Conservation (phyloP, 169 alveolate species). For the Perkinsus marinus region DNA sequence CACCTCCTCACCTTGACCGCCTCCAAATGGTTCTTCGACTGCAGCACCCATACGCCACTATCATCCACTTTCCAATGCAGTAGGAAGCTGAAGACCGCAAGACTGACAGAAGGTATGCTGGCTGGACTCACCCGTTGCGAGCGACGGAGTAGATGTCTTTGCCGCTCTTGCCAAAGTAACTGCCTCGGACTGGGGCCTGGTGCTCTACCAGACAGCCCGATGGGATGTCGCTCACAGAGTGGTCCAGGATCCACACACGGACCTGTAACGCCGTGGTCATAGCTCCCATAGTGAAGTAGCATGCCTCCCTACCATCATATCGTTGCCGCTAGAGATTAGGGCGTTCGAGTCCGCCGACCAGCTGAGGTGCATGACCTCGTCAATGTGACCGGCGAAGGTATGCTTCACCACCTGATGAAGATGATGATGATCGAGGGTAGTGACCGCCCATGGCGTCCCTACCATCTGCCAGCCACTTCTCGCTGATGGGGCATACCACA, state of each 20-base stretch:
- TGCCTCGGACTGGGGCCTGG: background rate
- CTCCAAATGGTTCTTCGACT: background rate
- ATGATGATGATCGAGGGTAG: background rate
- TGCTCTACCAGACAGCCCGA: background rate
- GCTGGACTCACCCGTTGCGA: background rate
- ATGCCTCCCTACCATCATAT: background rate
- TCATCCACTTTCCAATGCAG: background rate
- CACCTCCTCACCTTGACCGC: background rate
- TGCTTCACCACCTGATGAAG: background rate
- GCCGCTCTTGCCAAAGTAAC: background rate
- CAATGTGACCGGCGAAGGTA: constrained; percentile 35
- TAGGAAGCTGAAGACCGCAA: background rate
- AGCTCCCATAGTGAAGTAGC: no score
- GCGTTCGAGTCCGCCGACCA: constrained; percentile 32
- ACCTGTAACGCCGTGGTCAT: no score
- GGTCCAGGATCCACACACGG: background rate
- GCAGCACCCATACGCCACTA: background rate
- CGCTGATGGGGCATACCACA: constrained; percentile 23
- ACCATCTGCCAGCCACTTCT: constrained; percentile 20
- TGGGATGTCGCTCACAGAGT: background rate
- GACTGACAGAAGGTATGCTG: background rate
- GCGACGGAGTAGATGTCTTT: background rate
- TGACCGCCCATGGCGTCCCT: background rate
- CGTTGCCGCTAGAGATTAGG: background rate
- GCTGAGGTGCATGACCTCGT: constrained; percentile 40